These are phyloP conservation scores for Sarocladium kiliense DNA, from an alignment of 2,329 filamentous ascomycete genomes.

Conservation along the genomic window DNA sequence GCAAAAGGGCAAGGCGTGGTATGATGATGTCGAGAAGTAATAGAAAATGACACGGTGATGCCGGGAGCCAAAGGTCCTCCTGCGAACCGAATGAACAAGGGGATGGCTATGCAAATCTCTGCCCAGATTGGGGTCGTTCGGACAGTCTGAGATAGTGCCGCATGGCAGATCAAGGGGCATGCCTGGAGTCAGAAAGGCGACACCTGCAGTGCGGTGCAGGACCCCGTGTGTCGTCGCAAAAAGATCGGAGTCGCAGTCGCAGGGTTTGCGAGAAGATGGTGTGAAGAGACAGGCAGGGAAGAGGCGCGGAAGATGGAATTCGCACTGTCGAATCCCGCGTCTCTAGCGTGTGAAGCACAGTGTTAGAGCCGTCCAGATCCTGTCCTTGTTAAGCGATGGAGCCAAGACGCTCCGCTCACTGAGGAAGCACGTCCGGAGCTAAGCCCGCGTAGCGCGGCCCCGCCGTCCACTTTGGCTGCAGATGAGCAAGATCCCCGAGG, in stretches of 20 bases:
- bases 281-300: background rate
- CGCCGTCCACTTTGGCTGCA: background rate
- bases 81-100: background rate
- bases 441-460: background rate
- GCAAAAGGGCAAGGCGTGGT: background rate
- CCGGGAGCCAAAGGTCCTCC: background rate
- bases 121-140: background rate
- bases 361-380: no score
- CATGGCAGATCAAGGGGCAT: background rate
- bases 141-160: background rate
- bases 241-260: background rate
- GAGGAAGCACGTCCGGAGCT: conserved; percentile 6
- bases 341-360: no score
- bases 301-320: background rate
- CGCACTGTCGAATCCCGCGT: no score
- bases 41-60: background rate
- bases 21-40: background rate
- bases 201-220: background rate
- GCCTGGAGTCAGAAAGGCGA: background rate
- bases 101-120: background rate
- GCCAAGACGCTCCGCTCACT: conserved; percentile 1
- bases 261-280: background rate
- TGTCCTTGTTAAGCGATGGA: background rate
- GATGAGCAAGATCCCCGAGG: conserved; percentile 1
- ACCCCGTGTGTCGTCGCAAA: background rate